Conservation (phyloP, 345 rosid genomes). For the Eucalyptus lansdowneana region DNA sequence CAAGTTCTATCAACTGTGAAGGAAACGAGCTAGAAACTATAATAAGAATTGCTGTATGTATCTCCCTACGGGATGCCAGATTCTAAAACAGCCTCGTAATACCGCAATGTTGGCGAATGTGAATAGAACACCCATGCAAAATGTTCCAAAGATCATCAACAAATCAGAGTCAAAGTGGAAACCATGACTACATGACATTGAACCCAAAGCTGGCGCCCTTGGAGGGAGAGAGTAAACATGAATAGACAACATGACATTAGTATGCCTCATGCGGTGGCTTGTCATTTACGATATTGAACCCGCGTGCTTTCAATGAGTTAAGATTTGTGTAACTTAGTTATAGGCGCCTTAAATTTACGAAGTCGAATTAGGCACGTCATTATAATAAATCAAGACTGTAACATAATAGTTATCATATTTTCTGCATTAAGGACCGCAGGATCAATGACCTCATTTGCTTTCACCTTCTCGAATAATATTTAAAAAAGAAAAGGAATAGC, state of each 20-base stretch:
- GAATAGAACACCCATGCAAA: neutral
- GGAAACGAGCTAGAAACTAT: neutral
- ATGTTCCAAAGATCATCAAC: neutral
- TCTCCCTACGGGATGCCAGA: neutral
- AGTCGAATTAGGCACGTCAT: neutral
- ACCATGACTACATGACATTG: neutral
- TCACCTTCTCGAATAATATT: neutral
- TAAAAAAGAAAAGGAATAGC: neutral
- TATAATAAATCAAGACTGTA: neutral
- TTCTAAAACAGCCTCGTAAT: neutral
- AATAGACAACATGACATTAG: neutral
- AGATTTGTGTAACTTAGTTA: neutral
- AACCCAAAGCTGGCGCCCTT: neutral
- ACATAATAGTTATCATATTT: neutral
- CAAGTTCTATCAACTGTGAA: neutral
- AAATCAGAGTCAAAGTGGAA: neutral
- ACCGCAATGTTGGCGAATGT: neutral
- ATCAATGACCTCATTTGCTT: neutral
- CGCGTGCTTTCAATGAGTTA: neutral
- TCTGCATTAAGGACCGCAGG: neutral
- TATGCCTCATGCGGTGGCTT: neutral
- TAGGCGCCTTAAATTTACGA: neutral
- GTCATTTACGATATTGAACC: neutral
- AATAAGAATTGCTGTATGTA: neutral
- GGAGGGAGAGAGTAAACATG: neutral